Conservation (phyloP, 257 asterid species). For the Prunella vulgaris region DNA sequence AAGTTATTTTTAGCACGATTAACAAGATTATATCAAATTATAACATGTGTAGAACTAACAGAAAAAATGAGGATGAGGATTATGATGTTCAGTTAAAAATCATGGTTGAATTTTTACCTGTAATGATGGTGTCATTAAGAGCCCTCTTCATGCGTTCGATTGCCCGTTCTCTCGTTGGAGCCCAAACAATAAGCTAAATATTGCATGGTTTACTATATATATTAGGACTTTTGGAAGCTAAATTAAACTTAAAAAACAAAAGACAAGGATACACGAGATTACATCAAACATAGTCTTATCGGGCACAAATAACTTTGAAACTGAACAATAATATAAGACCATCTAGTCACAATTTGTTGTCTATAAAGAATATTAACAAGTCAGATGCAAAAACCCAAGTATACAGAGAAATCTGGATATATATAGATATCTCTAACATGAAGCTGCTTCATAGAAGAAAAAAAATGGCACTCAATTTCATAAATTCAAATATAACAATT, state of each 20-base stretch:
- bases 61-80: not conserved
- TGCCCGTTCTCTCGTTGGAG: conserved; percentile 94
- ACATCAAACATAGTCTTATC: not conserved
- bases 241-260: not conserved
- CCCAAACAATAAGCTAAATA: conserved; percentile 93
- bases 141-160: conserved; percentile 98
- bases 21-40: not conserved
- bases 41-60: not conserved
- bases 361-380: not conserved
- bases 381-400: not conserved
- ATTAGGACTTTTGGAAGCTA: conserved; percentile 18
- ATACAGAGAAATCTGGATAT: not conserved
- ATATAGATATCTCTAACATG: not conserved
- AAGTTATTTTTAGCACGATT: conserved; percentile 11
- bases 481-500: not conserved
- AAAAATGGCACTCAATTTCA: not conserved
- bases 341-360: not conserved
- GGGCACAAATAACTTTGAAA: not conserved
- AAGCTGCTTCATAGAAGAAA: conserved; percentile 7
- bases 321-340: not conserved
- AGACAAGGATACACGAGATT: conserved; percentile 9
- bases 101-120: conserved; percentile 39
- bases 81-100: not conserved
- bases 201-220: not conserved
- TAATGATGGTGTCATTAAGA: conserved; percentile 78